Evolutionary conservation across 2,329 filamentous ascomycete genomes (phyloP).

Genomic region (Alternaria brassicae): DNA sequence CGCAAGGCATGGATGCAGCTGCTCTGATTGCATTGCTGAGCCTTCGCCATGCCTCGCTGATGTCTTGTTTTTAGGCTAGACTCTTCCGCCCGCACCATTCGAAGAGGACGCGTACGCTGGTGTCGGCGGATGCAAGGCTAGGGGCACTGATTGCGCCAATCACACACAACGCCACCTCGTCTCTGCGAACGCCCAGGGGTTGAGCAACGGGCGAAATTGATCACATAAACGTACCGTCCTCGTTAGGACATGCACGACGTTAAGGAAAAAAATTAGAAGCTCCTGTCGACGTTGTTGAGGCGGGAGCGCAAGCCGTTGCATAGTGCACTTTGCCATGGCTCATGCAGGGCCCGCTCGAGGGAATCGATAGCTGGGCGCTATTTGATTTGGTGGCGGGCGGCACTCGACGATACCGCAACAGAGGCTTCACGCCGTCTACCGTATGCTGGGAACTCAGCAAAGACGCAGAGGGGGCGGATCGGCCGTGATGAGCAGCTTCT

Average conservation of each 20-base stretch:
- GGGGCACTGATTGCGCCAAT: slow-evolving; percentile 6
- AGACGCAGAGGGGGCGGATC: neutral
- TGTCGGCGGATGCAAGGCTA: slow-evolving; percentile 9
- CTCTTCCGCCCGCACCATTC: neutral
- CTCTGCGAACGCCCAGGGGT: slow-evolving; percentile 17
- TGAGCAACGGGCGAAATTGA: slow-evolving; percentile 9
- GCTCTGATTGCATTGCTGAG: slow-evolving; percentile 1
- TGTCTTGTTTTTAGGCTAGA: slow-evolving; percentile 2
- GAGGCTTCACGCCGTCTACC: neutral
- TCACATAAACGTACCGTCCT: neutral
- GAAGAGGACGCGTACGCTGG: slow-evolving; percentile 18
- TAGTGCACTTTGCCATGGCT: slow-evolving; percentile 22
- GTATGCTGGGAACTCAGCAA: neutral
- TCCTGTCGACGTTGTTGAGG: slow-evolving; percentile 12
- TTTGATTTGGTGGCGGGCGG: slow-evolving; percentile 24
- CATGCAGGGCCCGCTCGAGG: slow-evolving; percentile 24
- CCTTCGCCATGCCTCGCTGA: slow-evolving; percentile 1
- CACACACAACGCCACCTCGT: neutral
- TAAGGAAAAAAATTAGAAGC: slow-evolving; percentile 2
- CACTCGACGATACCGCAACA: slow-evolving; percentile 14
- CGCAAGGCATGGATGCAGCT: neutral
- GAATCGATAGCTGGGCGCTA: slow-evolving; percentile 25
- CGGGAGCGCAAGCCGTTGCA: slow-evolving; percentile 16
- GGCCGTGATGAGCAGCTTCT: neutral
- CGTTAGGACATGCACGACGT: slow-evolving; percentile 7